These are phyloP conservation scores for Rhodotorula sp. DNA, from an alignment of 1,284 basidiomycete genomes.

Conservation along the genomic window DNA sequence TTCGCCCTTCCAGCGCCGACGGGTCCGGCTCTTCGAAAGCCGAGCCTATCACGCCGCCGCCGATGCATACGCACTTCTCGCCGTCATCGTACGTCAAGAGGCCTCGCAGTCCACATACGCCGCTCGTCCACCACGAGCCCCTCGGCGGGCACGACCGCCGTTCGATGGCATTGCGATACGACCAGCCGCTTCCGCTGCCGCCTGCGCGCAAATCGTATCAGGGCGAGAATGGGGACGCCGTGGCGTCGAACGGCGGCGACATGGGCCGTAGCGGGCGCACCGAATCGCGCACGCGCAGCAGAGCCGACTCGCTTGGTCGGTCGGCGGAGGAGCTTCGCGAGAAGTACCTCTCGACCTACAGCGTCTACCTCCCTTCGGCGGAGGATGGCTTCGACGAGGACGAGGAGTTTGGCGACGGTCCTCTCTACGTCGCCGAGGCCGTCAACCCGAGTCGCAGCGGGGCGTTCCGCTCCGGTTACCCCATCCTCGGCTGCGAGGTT, in stretches of 20 bases:
- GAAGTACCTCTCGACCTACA: constrained; percentile 24
- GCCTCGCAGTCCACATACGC: not conserved
- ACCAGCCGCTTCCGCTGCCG: constrained; percentile 18
- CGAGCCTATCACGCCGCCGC: constrained; percentile 24
- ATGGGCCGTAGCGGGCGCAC: too few relatives aligned
- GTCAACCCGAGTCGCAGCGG: constrained; percentile 20
- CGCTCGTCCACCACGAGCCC: constrained; percentile 3
- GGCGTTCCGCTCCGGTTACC: constrained; percentile 29
- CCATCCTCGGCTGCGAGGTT: constrained; percentile 25
- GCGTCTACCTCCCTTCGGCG: constrained; percentile 16
- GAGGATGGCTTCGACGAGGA: constrained; percentile 10
- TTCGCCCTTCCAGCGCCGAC: constrained; percentile 11
- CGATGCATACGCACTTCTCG: not conserved
- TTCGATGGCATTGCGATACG: constrained; percentile 19
- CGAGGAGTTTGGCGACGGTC: constrained; percentile 22
- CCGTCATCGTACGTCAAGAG: not conserved
- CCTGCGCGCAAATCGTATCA: not conserved
- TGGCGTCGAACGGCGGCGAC: not conserved
- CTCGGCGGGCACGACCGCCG: constrained; percentile 18
- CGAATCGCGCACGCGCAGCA: not conserved
- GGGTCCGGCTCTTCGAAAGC: constrained; percentile 6
- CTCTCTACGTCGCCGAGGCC: constrained; percentile 39
- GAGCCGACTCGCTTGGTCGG: not conserved
- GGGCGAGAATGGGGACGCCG: not conserved
- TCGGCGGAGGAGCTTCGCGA: constrained; percentile 6